Percentiles rank a stretch among this genome's conserved stretches.
These are phyloP conservation scores for Steccherinum ochraceum DNA, from an alignment of 768 basidiomycete species.

Conservation along the genomic window DNA sequence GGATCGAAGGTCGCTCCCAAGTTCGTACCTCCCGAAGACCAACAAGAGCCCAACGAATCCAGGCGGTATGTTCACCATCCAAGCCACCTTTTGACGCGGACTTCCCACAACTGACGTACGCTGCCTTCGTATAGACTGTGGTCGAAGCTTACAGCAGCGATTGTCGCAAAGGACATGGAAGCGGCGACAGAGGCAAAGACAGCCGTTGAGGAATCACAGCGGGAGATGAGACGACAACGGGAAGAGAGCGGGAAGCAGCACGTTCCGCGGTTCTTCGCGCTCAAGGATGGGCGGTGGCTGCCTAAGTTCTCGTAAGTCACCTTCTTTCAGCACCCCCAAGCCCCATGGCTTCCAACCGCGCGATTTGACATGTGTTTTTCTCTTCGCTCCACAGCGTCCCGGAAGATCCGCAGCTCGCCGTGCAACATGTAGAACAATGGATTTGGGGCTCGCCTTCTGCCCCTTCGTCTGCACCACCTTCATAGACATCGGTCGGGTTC, in stretches of 20 bases:
- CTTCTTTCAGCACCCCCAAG: no score
- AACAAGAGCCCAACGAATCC: constrained; percentile 90
- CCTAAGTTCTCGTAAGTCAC: constrained; percentile 67
- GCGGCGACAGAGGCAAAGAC: constrained; percentile 88
- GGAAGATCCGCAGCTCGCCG: constrained; percentile 60
- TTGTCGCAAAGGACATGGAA: constrained; percentile 87
- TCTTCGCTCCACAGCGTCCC: constrained; percentile 55
- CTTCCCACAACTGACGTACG: not conserved
- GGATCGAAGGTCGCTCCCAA: constrained; percentile 73
- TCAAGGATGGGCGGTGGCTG: constrained; percentile 67
- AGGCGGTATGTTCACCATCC: constrained; percentile 53
- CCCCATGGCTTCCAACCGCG: not conserved
- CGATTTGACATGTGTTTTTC: no score
- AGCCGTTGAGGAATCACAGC: constrained; percentile 85
- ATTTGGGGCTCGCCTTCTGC: constrained; percentile 56
- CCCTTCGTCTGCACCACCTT: not conserved
- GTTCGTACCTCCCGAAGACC: constrained; percentile 75
- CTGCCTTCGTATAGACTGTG: constrained; percentile 52
- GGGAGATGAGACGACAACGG: constrained; percentile 67
- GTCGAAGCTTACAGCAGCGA: constrained; percentile 79
- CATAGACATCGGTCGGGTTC: not conserved
- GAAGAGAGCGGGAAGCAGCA: constrained; percentile 70
- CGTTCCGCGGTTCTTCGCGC: constrained; percentile 77
- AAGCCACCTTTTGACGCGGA: constrained; percentile 1
- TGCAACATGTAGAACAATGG: constrained; percentile 65